phyloP scores from a whole-genome alignment of 768 basidiomycete species.

The Lyophyllum shimeji region DNA sequence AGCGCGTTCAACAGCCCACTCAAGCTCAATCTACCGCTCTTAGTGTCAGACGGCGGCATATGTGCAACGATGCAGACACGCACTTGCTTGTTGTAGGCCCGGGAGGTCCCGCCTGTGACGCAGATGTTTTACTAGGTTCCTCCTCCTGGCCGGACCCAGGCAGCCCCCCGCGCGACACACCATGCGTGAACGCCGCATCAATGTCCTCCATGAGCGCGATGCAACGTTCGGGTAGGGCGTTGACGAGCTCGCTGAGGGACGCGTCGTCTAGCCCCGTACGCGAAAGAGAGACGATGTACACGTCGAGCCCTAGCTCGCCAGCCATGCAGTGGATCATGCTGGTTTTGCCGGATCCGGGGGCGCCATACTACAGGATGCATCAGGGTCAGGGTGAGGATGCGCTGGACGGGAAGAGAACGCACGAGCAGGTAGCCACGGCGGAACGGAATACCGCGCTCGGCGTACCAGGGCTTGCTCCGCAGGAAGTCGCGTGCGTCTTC shows the following conservation, averaged over 20 bases:
- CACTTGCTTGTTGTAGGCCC: slow-evolving; percentile 15
- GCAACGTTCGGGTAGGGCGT: slow-evolving; percentile 51
- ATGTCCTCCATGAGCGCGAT: slow-evolving; percentile 75
- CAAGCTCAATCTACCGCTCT: slow-evolving; percentile 46
- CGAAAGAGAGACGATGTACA: slow-evolving; percentile 66
- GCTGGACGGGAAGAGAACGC: slow-evolving; percentile 8
- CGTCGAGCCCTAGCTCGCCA: slow-evolving; percentile 64
- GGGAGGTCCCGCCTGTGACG: background rate
- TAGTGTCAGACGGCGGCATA: background rate
- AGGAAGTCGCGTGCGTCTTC: slow-evolving; percentile 64
- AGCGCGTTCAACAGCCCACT: slow-evolving; percentile 69
- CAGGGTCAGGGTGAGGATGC: background rate
- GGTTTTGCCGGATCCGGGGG: slow-evolving; percentile 72
- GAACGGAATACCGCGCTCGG: slow-evolving; percentile 66
- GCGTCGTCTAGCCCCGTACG: slow-evolving; percentile 57
- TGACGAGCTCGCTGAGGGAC: slow-evolving; percentile 49
- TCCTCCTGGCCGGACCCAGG: background rate
- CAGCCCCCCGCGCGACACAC: slow-evolving; percentile 22
- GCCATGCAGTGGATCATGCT: slow-evolving; percentile 68
- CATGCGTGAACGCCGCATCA: slow-evolving; percentile 57
- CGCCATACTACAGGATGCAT: slow-evolving; percentile 49
- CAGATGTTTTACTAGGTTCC: background rate
- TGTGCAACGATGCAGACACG: background rate
- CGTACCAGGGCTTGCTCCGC: slow-evolving; percentile 57
- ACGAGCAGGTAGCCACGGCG: slow-evolving; percentile 63